Evolutionary conservation across 2,329 filamentous ascomycete species (phyloP).

Genomic region (Coleophoma eucalyptorum): DNA sequence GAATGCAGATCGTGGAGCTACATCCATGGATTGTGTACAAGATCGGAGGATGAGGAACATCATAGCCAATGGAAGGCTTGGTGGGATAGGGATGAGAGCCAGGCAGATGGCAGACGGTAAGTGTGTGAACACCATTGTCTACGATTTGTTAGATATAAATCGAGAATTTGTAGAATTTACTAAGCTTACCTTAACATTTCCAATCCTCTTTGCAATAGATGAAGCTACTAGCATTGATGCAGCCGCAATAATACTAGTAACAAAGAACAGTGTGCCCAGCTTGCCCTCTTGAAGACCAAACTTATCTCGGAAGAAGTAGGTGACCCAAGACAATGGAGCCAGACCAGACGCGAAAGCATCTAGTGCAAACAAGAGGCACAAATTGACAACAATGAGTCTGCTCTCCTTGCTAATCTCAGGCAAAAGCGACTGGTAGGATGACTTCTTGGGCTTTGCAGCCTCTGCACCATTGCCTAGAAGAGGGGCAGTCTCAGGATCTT

Average conservation of each 20-base stretch:
- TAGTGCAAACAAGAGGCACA: constrained; percentile 65
- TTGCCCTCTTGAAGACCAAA: constrained; percentile 43
- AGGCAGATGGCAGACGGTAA: constrained; percentile 65
- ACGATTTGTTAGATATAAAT: neutral
- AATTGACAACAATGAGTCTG: constrained; percentile 48
- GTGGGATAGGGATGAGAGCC: constrained; percentile 56
- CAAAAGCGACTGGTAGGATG: constrained; percentile 33
- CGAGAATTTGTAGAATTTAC: constrained; percentile 18
- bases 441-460: constrained; percentile 14
- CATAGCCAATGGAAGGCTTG: constrained; percentile 48
- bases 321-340: constrained; percentile 58
- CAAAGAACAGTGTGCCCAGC: constrained; percentile 52
- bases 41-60: constrained; percentile 58
- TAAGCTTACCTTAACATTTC: constrained; percentile 55
- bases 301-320: constrained; percentile 49
- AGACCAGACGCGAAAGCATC: constrained; percentile 71
- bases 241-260: constrained; percentile 46
- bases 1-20: constrained; percentile 66
- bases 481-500: constrained; percentile 21
- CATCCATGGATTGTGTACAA: constrained; percentile 65
- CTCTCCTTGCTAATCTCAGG: constrained; percentile 55
- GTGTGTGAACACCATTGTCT: constrained; percentile 75
- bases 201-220: constrained; percentile 50
- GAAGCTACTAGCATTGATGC: constrained; percentile 48
- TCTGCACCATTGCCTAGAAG: constrained; percentile 18